These are phyloP conservation scores for Gelatoporia subvermispora DNA, from an alignment of 768 basidiomycete species.

Conservation along the genomic window DNA sequence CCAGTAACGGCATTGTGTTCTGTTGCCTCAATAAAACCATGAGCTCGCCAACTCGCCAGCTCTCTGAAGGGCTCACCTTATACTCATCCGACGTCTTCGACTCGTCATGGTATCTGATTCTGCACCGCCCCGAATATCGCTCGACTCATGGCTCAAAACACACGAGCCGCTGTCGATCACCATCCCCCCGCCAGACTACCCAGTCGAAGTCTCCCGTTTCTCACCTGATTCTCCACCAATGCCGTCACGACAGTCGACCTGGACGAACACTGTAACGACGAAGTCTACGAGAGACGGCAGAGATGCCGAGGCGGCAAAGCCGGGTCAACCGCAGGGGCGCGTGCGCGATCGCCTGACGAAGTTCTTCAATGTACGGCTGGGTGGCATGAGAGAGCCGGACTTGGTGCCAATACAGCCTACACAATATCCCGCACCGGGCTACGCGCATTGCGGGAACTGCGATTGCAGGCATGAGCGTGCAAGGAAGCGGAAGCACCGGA, in stretches of 20 bases:
- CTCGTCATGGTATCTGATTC: too few species aligned
- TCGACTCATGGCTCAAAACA: neutral
- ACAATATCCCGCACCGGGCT: conserved; percentile 22
- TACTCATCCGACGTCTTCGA: too few species aligned
- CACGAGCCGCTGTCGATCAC: conserved; percentile 2
- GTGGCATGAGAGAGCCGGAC: conserved; percentile 22
- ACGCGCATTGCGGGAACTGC: conserved; percentile 1
- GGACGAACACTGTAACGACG: conserved; percentile 20
- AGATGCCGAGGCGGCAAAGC: conserved; percentile 24
- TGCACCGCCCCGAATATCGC: too few species aligned
- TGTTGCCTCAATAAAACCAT: too few species aligned
- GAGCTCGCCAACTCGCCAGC: too few species aligned
- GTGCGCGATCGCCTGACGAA: conserved; percentile 28
- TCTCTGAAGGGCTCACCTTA: too few species aligned
- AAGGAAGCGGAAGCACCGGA: conserved; percentile 25
- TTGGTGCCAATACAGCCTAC: conserved; percentile 21
- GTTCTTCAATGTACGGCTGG: conserved; percentile 31
- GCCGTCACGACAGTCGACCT: conserved; percentile 23
- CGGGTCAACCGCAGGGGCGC: neutral
- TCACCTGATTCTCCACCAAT: conserved; percentile 38
- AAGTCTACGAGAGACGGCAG: conserved; percentile 17
- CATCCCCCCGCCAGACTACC: conserved; percentile 14
- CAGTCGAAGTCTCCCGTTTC: conserved; percentile 34
- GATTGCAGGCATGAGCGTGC: conserved; percentile 20
- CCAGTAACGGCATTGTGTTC: too few species aligned